These are phyloP conservation scores for Lactarius tabidus DNA, from an alignment of 768 basidiomycete species.

Conservation along the genomic window DNA sequence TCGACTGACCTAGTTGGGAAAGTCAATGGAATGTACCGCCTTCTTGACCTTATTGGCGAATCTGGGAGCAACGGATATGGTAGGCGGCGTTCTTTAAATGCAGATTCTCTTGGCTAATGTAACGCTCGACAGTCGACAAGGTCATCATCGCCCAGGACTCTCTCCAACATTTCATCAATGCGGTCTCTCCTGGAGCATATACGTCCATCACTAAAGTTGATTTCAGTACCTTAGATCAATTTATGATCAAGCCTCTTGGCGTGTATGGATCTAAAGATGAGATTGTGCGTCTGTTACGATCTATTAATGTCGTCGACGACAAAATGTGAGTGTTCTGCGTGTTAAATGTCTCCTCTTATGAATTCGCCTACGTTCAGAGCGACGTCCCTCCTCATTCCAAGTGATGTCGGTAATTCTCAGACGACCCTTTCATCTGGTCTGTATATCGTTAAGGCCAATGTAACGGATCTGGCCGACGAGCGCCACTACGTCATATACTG, in stretches of 20 bases:
- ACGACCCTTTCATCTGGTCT: constrained; percentile 46
- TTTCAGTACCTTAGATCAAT: constrained; percentile 48
- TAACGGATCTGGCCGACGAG: constrained; percentile 20
- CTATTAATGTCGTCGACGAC: constrained; percentile 37
- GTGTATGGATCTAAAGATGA: constrained; percentile 52
- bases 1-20: neutral
- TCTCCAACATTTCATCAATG: constrained; percentile 45
- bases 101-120: neutral
- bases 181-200: constrained; percentile 49
- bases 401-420: constrained; percentile 18
- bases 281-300: constrained; percentile 43
- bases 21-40: constrained; percentile 47
- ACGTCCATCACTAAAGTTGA: constrained; percentile 51
- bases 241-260: constrained; percentile 48
- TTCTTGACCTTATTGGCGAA: constrained; percentile 52
- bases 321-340: constrained; percentile 35
- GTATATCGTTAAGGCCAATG: constrained; percentile 37
- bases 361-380: constrained; percentile 21
- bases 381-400: constrained; percentile 19
- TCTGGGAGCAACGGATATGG: constrained; percentile 49
- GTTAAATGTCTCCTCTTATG: neutral
- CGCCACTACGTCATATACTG: constrained; percentile 52
- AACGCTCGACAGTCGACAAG: constrained; percentile 46
- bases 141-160: constrained; percentile 54
- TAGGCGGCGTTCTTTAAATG: constrained; percentile 26